A percentile compares a stretch with the other conserved stretches of the same genome.
Conservation (phyloP, 78 protist species). For the Protostelium mycophagum region DNA sequence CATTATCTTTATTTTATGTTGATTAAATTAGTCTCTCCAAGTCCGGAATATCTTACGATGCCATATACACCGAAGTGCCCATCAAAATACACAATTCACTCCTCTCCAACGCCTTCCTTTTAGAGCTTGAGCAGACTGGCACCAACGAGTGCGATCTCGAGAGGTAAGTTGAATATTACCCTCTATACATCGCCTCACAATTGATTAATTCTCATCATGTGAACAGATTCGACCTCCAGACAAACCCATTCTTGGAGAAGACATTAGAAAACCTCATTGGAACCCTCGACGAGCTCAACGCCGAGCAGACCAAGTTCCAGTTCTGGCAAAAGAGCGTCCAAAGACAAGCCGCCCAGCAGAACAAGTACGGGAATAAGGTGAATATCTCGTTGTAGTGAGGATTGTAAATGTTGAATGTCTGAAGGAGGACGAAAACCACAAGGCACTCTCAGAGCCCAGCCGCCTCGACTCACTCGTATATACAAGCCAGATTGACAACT, state of each 20-base stretch:
- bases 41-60: not conserved
- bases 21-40: not conserved
- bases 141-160: not conserved
- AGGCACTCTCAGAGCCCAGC: slow-evolving; percentile 53
- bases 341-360: slow-evolving; percentile 20
- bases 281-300: slow-evolving; percentile 48
- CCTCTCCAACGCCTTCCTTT: slow-evolving; percentile 65
- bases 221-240: slow-evolving; percentile 22
- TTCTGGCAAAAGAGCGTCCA: slow-evolving; percentile 35
- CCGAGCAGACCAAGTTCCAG: slow-evolving; percentile 47
- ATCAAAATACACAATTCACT: slow-evolving; percentile 71
- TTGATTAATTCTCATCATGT: not conserved
- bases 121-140: slow-evolving; percentile 38
- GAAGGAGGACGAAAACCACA: slow-evolving; percentile 15
- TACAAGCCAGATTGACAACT: slow-evolving; percentile 65
- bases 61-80: slow-evolving; percentile 48
- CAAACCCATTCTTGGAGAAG: slow-evolving; percentile 65
- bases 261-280: slow-evolving; percentile 70
- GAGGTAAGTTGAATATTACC: not conserved
- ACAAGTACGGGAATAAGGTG: slow-evolving; percentile 31
- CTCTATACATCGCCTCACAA: not conserved
- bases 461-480: slow-evolving; percentile 59
- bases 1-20: too few species aligned
- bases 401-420: slow-evolving; percentile 20
- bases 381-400: slow-evolving; percentile 25